A percentile compares a stretch with the other conserved stretches of the same genome.
phyloP scores from a whole-genome alignment of 2,329 filamentous ascomycete species.

The Exserohilum turcica region DNA sequence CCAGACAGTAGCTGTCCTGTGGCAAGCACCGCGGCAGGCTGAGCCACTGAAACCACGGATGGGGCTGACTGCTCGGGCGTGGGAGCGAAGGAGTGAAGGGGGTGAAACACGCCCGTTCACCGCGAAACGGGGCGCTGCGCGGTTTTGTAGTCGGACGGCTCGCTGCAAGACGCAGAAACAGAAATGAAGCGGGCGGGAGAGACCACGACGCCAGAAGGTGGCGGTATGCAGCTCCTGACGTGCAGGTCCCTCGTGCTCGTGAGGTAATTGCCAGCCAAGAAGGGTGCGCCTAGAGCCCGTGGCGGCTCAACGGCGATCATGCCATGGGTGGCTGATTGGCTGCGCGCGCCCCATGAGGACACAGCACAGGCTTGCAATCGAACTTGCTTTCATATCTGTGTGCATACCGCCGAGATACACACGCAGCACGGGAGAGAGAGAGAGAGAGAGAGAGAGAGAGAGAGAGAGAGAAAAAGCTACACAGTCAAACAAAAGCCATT shows the following conservation, averaged over 20 bases:
- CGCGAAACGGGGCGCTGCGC: slow-evolving; percentile 12
- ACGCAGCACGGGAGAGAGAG: no score
- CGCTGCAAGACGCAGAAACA: slow-evolving; percentile 1
- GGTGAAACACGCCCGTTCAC: slow-evolving; percentile 13
- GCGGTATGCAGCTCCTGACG: slow-evolving; percentile 7
- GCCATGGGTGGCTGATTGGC: slow-evolving; percentile 3
- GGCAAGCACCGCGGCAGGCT: slow-evolving; percentile 9
- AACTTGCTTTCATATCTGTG: no score
- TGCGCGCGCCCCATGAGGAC: background rate
- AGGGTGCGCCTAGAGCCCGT: slow-evolving; percentile 3
- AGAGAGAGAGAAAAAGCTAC: no score
- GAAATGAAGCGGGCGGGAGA: no score
- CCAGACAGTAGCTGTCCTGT: background rate
- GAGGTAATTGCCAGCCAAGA: slow-evolving; percentile 6
- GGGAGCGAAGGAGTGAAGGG: slow-evolving; percentile 7
- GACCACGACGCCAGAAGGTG: background rate
- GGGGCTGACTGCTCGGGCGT: slow-evolving; percentile 13
- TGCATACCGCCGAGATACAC: background rate
- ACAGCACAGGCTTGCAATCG: no score
- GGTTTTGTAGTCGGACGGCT: background rate
- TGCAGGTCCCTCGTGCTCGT: slow-evolving; percentile 4
- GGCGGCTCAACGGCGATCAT: slow-evolving; percentile 7
- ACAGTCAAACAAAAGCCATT: no score
- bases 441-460: no score
- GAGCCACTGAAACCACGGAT: slow-evolving; percentile 10